Base-by-base conservation (phyloP, 2,329 filamentous ascomycete genomes). In the Neoarthrinium moseri region DNA sequence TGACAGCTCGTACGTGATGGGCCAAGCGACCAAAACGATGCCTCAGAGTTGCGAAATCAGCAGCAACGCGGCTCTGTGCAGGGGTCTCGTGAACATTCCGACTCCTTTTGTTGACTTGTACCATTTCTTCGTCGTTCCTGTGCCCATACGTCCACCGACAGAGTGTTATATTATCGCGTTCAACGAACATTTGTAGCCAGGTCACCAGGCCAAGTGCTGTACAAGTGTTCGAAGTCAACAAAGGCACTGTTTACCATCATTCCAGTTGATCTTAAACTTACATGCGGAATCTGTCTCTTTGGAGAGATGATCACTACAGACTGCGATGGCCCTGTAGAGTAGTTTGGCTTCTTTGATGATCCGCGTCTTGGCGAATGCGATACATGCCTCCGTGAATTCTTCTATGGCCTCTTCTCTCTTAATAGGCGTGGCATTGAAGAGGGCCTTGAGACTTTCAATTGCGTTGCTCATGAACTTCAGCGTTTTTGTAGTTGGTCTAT, bases 1-100 rank as follows among this genome's bases (percentile, higher is more conserved):
- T 59, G 0, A 65, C 57, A 1, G 68, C 66, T 8, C 71, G 64
- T 2, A 72, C 55, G 42, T 70, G 69, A 18, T 70, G 57, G n/a
- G 68, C 68, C 2, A 80, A 53, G 1, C 74, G 63, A 3, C 75
- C 73, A 6, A 79, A 54, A 26, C 63, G 61, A 51, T 78, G 75
- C 4, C 59, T 56, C 5, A 67, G 58, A 3, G 38, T 32, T 4
- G 50, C 45, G 45, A 71, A 72, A 0, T 32, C 20, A n/a, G 40
- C 26, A 1, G 32, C 10, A 4, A 34, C 35, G 2, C 23, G 22
- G 2, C 5, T 17, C 1, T 42, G 34, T 2, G n/a, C 38, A 0
- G 21, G 34, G 18, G 30, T 35, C 7, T 48, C 46, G 1, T 45
- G 21, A 22, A 1, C 5, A 3, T 51, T 21, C 4, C 17, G 17